Evolutionary conservation across 805 yeast species (phyloP).

Genomic region (Cyberlindnera misumaiensis): DNA sequence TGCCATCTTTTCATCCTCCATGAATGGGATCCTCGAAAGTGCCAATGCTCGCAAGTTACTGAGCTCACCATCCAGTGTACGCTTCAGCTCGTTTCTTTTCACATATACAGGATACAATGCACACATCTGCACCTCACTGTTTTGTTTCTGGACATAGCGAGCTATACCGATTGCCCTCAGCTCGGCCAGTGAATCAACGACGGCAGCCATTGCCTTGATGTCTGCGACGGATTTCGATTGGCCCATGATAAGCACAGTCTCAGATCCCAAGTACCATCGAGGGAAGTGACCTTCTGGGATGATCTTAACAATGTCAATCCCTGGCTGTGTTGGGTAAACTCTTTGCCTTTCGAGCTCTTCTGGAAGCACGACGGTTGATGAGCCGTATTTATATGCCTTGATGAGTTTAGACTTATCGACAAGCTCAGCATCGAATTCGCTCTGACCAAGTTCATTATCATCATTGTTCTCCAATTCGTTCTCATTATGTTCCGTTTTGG

Average conservation of each 20-base stretch:
- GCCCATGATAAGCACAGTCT: slow-evolving; percentile 49
- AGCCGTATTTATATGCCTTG: slow-evolving; percentile 65
- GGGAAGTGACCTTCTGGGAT: slow-evolving; percentile 41
- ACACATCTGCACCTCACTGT: slow-evolving; percentile 45
- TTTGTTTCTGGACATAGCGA: slow-evolving; percentile 48
- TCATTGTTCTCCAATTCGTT: slow-evolving; percentile 18
- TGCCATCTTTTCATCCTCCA: slow-evolving; percentile 67
- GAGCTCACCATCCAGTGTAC: slow-evolving; percentile 15
- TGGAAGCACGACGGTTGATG: slow-evolving; percentile 47
- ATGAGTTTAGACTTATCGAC: slow-evolving; percentile 37
- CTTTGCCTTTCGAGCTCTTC: slow-evolving; percentile 38
- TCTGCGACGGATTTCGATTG: slow-evolving; percentile 31
- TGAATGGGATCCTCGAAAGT: slow-evolving; percentile 56
- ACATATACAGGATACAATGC: slow-evolving; percentile 45
- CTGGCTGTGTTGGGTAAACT: slow-evolving; percentile 36
- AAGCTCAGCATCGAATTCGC: slow-evolving; percentile 15
- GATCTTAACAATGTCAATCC: slow-evolving; percentile 63
- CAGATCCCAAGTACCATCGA: slow-evolving; percentile 52
- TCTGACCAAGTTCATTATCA: slow-evolving; percentile 16
- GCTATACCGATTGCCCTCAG: slow-evolving; percentile 48
- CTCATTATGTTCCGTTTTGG: slow-evolving; percentile 13
- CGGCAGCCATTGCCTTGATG: slow-evolving; percentile 33
- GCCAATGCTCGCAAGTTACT: slow-evolving; percentile 35
- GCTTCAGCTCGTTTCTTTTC: slow-evolving; percentile 17
- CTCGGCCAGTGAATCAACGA: slow-evolving; percentile 48